phyloP scores from a whole-genome alignment of 495 filamentous ascomycete genomes.

The Tuber indicum region DNA sequence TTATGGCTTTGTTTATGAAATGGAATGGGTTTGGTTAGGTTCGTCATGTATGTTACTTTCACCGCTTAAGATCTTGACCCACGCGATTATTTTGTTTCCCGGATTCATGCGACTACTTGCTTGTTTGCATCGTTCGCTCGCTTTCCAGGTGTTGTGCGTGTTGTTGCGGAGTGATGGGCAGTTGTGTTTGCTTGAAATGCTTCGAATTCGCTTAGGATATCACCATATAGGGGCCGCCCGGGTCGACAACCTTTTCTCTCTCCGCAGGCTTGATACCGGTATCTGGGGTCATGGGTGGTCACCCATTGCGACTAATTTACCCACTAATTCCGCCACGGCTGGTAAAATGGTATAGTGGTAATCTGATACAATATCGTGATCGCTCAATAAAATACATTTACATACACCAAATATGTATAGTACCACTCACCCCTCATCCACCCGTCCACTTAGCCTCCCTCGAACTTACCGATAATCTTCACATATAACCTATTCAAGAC shows the following conservation, averaged over 20 bases:
- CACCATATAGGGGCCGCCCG: too few relatives aligned
- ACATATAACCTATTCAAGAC: too few relatives aligned
- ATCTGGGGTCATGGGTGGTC: too few relatives aligned
- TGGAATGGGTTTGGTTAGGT: background rate
- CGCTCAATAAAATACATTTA: background rate
- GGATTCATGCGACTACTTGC: background rate
- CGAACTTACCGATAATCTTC: background rate
- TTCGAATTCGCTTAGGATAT: background rate
- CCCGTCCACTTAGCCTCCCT: background rate
- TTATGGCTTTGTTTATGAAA: background rate
- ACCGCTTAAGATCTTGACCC: background rate
- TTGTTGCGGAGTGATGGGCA: background rate
- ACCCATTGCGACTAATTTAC: too few relatives aligned
- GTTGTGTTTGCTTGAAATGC: background rate
- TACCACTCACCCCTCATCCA: background rate
- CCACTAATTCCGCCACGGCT: background rate
- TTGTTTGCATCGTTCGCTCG: background rate
- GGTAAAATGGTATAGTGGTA: background rate
- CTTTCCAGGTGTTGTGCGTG: background rate
- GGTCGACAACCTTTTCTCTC: too few relatives aligned
- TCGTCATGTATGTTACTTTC: background rate
- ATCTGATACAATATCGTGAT: background rate
- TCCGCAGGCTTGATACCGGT: too few relatives aligned
- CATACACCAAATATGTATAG: background rate
- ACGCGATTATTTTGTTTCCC: background rate